Conservation (phyloP, 2,329 filamentous ascomycete species). For the Tolypocladium ovalisporum region DNA sequence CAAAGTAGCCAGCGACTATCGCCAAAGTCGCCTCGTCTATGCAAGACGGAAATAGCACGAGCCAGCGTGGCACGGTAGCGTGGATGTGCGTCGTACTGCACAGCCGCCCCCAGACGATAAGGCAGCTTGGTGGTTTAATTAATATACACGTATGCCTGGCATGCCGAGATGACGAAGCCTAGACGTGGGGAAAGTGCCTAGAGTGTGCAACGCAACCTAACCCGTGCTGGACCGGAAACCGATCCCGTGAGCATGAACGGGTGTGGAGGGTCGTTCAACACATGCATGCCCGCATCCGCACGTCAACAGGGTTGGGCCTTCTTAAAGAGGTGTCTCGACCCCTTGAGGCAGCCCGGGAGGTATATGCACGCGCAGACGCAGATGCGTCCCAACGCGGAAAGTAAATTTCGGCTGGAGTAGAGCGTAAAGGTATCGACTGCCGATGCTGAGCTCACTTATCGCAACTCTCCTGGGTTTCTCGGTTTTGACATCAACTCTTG, state of each 20-base stretch:
- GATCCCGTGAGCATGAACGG: neutral
- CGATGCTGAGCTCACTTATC: neutral
- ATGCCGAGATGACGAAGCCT: neutral
- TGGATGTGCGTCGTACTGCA: neutral
- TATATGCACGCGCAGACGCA: neutral
- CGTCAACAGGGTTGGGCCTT: no score
- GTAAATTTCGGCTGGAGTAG: no score
- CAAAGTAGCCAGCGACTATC: no score
- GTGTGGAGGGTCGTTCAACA: neutral
- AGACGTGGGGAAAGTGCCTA: neutral
- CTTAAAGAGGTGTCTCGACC: neutral
- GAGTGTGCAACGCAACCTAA: neutral
- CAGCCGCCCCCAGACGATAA: neutral
- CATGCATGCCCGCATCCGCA: neutral
- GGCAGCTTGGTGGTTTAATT: neutral
- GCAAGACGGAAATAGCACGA: neutral
- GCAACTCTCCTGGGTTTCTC: neutral
- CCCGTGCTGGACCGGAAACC: neutral
- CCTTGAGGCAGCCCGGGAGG: neutral
- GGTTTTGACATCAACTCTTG: neutral
- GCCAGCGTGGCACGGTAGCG: neutral
- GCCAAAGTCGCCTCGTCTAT: neutral
- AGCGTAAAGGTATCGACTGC: neutral
- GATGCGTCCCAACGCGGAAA: neutral
- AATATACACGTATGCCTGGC: neutral